Base-by-base conservation (phyloP, 208 protist species). In the Angomonas deanei region DNA sequence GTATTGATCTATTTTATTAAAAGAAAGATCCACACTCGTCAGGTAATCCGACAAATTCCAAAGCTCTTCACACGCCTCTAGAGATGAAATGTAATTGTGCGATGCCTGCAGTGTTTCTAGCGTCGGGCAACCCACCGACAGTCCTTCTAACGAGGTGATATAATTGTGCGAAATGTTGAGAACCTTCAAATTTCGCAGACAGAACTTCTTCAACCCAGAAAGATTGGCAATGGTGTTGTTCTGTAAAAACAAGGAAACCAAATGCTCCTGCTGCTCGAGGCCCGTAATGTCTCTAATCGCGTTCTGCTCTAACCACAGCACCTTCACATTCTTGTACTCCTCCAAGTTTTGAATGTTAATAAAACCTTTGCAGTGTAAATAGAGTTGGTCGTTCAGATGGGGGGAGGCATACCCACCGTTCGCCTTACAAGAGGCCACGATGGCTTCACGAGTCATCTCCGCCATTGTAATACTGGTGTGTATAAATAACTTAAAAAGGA, bases 241-340 rank as follows among this genome's bases (percentile, higher is more conserved):
- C 53, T 98, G 93, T 17, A 98, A 47, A 79, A 97, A 98, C 32
- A 98, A 66, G 3, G 91, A 97, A 2, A 83, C 70, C 0, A 98
- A 65, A 32, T 80, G 31, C 47, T 82, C 64, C 47, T 93, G 76
- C 19, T 64, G 13, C 27, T 93, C 82, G 1, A 98, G 49, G 1
- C 88, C 88, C 64, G 80, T 70, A 5, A 98, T 89, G 27, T 80
- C 74, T 0, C 65, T 73, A 32, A 98, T 78, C 32, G 80, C 88
- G 68, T 98, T 98, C 68, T 95, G 88, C 70, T 98, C 88, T 27
- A 98, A 68, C 92, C 93, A 98, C 19, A 98, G 76, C 31, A 93
- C 86, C 73, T 92, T 93, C n/a, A 92, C 61, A 21, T 89, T 86
- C 3, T 68, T 82, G 68, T 97, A 98, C 52, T 64, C 52, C 31